phyloP scores from a whole-genome alignment of 2,329 filamentous ascomycete genomes.

The Huntiella abstrusa region DNA sequence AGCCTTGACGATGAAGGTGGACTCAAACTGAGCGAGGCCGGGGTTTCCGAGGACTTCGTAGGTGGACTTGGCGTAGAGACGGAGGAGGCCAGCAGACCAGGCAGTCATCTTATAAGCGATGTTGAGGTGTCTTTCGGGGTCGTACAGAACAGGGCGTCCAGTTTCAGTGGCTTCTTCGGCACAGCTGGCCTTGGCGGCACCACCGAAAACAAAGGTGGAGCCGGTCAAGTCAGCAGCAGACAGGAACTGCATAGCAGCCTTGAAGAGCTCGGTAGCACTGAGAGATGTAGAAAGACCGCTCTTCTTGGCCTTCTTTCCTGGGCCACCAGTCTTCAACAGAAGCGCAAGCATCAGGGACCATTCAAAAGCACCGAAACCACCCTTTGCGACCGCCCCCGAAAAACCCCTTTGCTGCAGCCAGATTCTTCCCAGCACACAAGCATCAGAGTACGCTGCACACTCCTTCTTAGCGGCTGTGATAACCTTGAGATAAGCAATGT shows the following conservation, averaged over 20 bases:
- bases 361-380: conserved; percentile 87
- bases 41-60: conserved; percentile 57
- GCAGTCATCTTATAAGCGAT: conserved; percentile 76
- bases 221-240: conserved; percentile 52
- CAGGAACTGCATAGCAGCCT: conserved; percentile 77
- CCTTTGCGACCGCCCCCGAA: conserved; percentile 44
- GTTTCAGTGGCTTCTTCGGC: conserved; percentile 23
- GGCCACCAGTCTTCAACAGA: conserved; percentile 50
- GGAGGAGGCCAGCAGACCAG: conserved; percentile 62
- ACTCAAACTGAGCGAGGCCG: conserved; percentile 60
- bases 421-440: conserved; percentile 65
- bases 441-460: conserved; percentile 59
- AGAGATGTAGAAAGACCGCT: conserved; percentile 57
- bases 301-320: conserved; percentile 30
- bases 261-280: conserved; percentile 86
- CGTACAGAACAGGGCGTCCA: conserved; percentile 52
- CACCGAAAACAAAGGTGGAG: conserved; percentile 38
- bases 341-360: conserved; percentile 69
- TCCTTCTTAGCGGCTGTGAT: conserved; percentile 50
- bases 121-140: conserved; percentile 57
- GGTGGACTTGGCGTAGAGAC: conserved; percentile 55
- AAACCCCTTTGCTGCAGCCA: conserved; percentile 87
- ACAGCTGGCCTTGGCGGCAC: conserved; percentile 16
- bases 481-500: conserved; percentile 55
- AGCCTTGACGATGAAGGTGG: conserved; percentile 55